phyloP scores from a whole-genome alignment of 2,329 filamentous ascomycete species.

The Epicoccum sorghinum region DNA sequence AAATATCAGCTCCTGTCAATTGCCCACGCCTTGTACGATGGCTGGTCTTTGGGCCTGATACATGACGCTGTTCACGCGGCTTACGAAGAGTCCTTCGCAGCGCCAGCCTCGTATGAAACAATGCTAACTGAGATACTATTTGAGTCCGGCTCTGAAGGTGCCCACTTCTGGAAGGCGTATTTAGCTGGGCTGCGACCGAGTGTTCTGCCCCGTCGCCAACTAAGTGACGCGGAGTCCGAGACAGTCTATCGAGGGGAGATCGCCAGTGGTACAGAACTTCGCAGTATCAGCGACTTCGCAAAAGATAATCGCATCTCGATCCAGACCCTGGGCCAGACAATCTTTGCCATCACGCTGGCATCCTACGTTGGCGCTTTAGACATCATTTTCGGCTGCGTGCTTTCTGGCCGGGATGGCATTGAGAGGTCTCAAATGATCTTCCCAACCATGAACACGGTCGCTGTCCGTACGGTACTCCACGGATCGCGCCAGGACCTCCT shows the following conservation, averaged over 20 bases:
- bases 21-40: slow-evolving; percentile 87
- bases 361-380: slow-evolving; percentile 69
- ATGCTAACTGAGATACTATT: slow-evolving; percentile 63
- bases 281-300: slow-evolving; percentile 65
- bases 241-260: slow-evolving; percentile 54
- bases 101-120: slow-evolving; percentile 57
- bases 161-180: slow-evolving; percentile 73
- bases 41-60: slow-evolving; percentile 78
- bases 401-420: slow-evolving; percentile 82
- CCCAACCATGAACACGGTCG: slow-evolving; percentile 90
- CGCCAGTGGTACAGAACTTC: slow-evolving; percentile 51
- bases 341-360: slow-evolving; percentile 75
- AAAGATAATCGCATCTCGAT: slow-evolving; percentile 70
- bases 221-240: slow-evolving; percentile 9
- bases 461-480: slow-evolving; percentile 74
- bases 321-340: slow-evolving; percentile 77
- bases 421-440: slow-evolving; percentile 73
- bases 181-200: slow-evolving; percentile 60
- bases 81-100: slow-evolving; percentile 58
- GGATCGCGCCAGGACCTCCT: slow-evolving; percentile 70
- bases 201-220: slow-evolving; percentile 45
- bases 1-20: slow-evolving; percentile 70
- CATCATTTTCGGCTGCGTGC: slow-evolving; percentile 79
- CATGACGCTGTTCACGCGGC: slow-evolving; percentile 72
- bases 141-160: slow-evolving; percentile 55